Conservation (phyloP, 1,284 basidiomycete genomes). For the Rhodofomes roseus region DNA sequence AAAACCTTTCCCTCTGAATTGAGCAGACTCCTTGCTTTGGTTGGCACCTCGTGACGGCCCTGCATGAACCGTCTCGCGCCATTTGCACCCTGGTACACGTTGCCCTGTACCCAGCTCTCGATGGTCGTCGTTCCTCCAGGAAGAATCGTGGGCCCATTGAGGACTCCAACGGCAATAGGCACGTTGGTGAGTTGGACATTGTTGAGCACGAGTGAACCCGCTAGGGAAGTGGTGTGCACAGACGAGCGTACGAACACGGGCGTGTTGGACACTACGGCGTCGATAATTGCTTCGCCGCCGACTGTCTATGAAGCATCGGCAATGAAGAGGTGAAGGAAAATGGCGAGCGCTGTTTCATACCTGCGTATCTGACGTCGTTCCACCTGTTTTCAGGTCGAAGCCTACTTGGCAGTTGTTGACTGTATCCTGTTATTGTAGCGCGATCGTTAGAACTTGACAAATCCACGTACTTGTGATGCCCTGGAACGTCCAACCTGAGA, state of each 20-base stretch:
- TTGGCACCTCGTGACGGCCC: slow-evolving; percentile 40
- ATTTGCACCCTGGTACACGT: slow-evolving; percentile 52
- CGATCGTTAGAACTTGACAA: not conserved
- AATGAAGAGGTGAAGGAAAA: not conserved
- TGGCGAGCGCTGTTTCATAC: slow-evolving; percentile 8
- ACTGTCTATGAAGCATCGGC: slow-evolving; percentile 23
- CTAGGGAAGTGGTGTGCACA: slow-evolving; percentile 28
- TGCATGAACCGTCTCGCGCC: slow-evolving; percentile 43
- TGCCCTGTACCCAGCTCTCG: slow-evolving; percentile 70
- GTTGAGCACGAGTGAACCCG: slow-evolving; percentile 56
- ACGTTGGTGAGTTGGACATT: slow-evolving; percentile 56
- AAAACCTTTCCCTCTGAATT: slow-evolving; percentile 58
- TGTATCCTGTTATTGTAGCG: slow-evolving; percentile 3
- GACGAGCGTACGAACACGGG: slow-evolving; percentile 37
- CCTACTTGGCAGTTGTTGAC: slow-evolving; percentile 51
- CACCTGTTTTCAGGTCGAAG: slow-evolving; percentile 48
- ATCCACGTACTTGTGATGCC: slow-evolving; percentile 36
- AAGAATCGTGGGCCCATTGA: slow-evolving; percentile 46
- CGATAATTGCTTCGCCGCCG: slow-evolving; percentile 60
- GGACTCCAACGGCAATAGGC: slow-evolving; percentile 46
- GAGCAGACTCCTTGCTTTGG: slow-evolving; percentile 55
- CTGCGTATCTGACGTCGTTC: slow-evolving; percentile 25
- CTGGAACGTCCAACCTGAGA: slow-evolving; percentile 34
- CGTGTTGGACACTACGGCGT: slow-evolving; percentile 51
- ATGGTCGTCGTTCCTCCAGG: slow-evolving; percentile 55